Base-by-base conservation (phyloP, 148 eudicot genomes). In the Camellia granthamiana region DNA sequence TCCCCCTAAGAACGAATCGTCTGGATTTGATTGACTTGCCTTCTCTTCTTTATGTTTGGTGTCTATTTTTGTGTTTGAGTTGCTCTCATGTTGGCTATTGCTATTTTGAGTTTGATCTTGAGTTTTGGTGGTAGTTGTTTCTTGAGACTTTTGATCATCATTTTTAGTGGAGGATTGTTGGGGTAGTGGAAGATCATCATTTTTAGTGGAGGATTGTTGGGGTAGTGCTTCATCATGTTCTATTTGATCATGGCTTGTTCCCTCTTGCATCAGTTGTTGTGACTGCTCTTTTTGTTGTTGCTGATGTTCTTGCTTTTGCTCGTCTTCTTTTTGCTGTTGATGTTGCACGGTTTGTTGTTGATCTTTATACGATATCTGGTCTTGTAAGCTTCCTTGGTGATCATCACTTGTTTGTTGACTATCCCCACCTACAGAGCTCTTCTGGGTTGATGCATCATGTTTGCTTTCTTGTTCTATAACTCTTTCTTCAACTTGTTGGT, bases 181-280 rank as follows among this genome's bases (percentile, higher is more conserved):
- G 2, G 69, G 69, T 16, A 72, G 5, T 71, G 83, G 30, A 23
- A 23, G 64, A 74, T 74, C 19, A 3, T 55, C 77, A 38, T 14
- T 56, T 44, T 49, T 15, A 16, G 16, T 11, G 56, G 38, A 14
- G 23, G 79, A 19, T 6, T 62, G 13, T n/a, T 47, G 2, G 2
- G 69, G 69, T 16, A 72, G 5, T 71, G 83, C 89, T 38, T 83
- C 86, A 42, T 74, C 87, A 46, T 81, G 85, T 49, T 80, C 55
- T 52, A 74, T 55, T 77, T 83, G 77, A 41, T 83, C 88, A 10
- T 42, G 60, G 72, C 84, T 77, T 77, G 83, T 87, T 78, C 81
- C 82, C 80, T 81, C 60, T 49, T 67, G 14, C 56, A 18, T 58
- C 78, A 83, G 63, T 69, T 85, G 65, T 77, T 85, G 74, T 79